Evolutionary conservation across 2,329 filamentous ascomycete species (phyloP).

Genomic region (Colletotrichum salicis): DNA sequence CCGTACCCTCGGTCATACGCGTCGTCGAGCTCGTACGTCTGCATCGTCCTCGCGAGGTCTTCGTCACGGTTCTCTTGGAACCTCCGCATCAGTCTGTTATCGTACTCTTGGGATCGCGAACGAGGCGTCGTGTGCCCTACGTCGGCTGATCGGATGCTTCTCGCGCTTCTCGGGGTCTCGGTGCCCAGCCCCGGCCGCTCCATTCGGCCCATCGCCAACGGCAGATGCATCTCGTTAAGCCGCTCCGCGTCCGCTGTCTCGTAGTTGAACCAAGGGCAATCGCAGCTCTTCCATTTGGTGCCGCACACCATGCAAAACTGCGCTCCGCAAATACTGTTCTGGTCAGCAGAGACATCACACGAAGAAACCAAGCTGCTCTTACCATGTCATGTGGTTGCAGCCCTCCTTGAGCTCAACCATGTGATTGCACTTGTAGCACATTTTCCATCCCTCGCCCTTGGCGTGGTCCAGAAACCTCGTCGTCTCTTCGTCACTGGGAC

Average conservation of each 20-base stretch:
- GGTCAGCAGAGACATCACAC: conserved; percentile 29
- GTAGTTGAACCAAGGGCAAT: conserved; percentile 83
- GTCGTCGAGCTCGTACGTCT: conserved; percentile 48
- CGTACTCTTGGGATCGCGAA: conserved; percentile 49
- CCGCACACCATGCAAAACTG: conserved; percentile 92
- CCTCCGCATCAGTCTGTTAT: conserved; percentile 57
- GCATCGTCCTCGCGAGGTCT: conserved; percentile 50
- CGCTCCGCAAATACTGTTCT: conserved; percentile 76
- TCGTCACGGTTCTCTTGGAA: conserved; percentile 60
- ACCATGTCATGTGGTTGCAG: conserved; percentile 91
- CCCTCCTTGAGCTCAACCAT: conserved; percentile 85
- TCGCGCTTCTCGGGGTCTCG: conserved; percentile 31
- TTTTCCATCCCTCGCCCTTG: conserved; percentile 76
- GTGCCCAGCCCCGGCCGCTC: conserved; percentile 18
- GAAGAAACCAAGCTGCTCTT: conserved; percentile 44
- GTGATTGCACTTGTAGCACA: conserved; percentile 78
- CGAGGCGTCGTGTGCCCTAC: conserved; percentile 23
- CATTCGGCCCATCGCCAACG: conserved; percentile 45
- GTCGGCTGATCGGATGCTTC: conserved; percentile 30
- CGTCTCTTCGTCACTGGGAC: conserved; percentile 77
- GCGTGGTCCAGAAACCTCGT: conserved; percentile 72
- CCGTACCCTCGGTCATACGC: conserved; percentile 48
- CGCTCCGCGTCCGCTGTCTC: conserved; percentile 64
- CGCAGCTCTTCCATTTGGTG: conserved; percentile 82
- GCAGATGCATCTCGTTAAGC: conserved; percentile 63